Evolutionary conservation across 352 stramenopile genomes (phyloP).

Genomic region (Globisporangium echinulatum): DNA sequence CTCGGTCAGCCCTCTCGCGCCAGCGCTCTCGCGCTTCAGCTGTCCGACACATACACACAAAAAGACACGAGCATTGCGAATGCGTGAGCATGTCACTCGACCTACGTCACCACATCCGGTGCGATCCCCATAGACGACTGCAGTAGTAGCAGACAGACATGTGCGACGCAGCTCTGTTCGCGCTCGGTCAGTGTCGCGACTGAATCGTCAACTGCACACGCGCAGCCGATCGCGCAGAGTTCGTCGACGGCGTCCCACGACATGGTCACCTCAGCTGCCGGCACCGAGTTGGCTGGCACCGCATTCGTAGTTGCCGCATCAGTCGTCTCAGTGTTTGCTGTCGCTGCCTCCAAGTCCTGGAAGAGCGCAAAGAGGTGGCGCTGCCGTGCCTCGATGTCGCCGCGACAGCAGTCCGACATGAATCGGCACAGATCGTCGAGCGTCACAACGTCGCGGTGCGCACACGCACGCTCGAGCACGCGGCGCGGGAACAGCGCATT

Average conservation of each 20-base stretch:
- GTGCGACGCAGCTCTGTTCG: constrained; percentile 32
- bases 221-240: constrained; percentile 24
- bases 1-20: constrained; percentile 22
- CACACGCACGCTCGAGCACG: constrained; percentile 42
- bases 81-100: neutral
- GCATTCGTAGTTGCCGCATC: neutral
- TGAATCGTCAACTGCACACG: constrained; percentile 17
- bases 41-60: neutral
- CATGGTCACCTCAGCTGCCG: constrained; percentile 11
- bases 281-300: too few relatives aligned
- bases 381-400: constrained; percentile 29
- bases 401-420: constrained; percentile 69
- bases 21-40: neutral
- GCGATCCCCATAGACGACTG: neutral
- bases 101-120: too few relatives aligned
- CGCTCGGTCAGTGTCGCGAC: constrained; percentile 14
- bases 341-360: constrained; percentile 18
- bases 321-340: neutral
- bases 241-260: constrained; percentile 36
- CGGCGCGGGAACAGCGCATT: constrained; percentile 43
- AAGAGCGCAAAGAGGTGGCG: constrained; percentile 58
- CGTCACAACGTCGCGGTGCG: constrained; percentile 29
- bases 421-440: constrained; percentile 85
- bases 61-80: neutral
- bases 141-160: constrained; percentile 17